Conservation (phyloP, 108 stramenopile genomes). For the Craspedostauros australis region DNA sequence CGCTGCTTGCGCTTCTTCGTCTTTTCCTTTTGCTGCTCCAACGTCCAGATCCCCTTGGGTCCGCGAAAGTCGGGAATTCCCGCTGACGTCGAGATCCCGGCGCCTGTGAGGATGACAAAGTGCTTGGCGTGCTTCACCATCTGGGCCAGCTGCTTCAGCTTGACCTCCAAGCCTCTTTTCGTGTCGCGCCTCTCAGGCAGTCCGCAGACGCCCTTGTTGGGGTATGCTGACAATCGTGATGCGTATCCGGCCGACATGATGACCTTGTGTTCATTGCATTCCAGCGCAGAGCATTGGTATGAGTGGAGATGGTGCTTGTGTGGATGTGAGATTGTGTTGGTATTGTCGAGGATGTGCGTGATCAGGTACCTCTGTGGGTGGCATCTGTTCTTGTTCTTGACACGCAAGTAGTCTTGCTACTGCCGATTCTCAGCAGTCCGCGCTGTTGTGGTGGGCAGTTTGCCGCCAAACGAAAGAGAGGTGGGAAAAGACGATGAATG, state of each 20-base stretch:
- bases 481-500: no score
- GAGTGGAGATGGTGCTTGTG: no score
- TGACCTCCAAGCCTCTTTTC: constrained; percentile 35
- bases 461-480: no score
- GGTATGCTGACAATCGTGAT: constrained; percentile 44
- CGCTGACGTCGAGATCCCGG: constrained; percentile 86
- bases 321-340: no score
- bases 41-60: constrained; percentile 89
- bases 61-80: constrained; percentile 98
- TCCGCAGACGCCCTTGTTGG: constrained; percentile 76
- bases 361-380: no score
- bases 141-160: constrained; percentile 46
- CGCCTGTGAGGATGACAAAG: constrained; percentile 89
- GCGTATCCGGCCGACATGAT: constrained; percentile 51
- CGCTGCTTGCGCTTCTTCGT: constrained; percentile 6
- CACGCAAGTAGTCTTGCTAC: no score
- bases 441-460: no score
- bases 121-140: constrained; percentile 38
- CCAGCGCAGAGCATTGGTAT: no score
- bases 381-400: no score
- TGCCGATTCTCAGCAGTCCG: no score
- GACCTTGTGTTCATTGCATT: no score
- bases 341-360: no score
- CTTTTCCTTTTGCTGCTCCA: constrained; percentile 50
- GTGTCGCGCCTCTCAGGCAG: constrained; percentile 77